Percentiles rank a stretch among this genome's conserved stretches.
Evolutionary conservation across 768 basidiomycete genomes (phyloP).

Genomic region (Kwoniella newhampshirensis): DNA sequence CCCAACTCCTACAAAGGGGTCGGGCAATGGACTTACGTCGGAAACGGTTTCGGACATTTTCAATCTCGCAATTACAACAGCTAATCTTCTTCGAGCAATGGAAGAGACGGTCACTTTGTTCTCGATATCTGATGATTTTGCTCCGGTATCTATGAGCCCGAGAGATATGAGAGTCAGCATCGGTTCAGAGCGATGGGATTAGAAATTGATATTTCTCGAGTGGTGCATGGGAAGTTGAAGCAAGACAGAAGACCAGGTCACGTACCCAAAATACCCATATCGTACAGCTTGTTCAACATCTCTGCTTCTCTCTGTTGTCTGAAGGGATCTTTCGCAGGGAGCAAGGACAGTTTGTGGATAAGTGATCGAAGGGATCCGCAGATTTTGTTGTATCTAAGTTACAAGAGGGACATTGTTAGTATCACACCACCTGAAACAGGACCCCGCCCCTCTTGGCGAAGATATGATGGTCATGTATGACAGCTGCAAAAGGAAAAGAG

Average conservation of each 20-base stretch:
- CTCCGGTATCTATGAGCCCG: conserved; percentile 62
- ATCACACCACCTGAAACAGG: neutral
- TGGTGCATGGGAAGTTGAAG: neutral
- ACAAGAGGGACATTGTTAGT: too few species aligned
- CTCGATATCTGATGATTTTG: conserved; percentile 91
- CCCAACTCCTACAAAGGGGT: neutral
- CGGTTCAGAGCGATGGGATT: neutral
- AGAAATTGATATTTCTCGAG: neutral
- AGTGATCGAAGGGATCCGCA: conserved; percentile 81
- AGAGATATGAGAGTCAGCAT: neutral
- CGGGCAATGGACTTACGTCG: conserved; percentile 63
- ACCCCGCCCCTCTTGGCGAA: neutral
- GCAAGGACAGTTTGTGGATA: conserved; percentile 79
- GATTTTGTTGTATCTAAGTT: conserved; percentile 88
- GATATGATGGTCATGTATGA: neutral
- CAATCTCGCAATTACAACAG: conserved; percentile 84
- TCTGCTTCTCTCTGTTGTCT: conserved; percentile 78
- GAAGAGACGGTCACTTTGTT: conserved; percentile 92
- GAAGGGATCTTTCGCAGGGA: conserved; percentile 87
- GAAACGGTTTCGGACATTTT: conserved; percentile 97
- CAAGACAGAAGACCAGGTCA: neutral
- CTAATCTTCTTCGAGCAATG: conserved; percentile 85
- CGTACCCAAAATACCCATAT: conserved; percentile 78
- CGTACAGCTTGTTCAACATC: conserved; percentile 90
- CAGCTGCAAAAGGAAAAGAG: conserved; percentile 2